Base-by-base conservation (phyloP, 2,329 filamentous ascomycete species). In the Aspergillus brasiliensis region DNA sequence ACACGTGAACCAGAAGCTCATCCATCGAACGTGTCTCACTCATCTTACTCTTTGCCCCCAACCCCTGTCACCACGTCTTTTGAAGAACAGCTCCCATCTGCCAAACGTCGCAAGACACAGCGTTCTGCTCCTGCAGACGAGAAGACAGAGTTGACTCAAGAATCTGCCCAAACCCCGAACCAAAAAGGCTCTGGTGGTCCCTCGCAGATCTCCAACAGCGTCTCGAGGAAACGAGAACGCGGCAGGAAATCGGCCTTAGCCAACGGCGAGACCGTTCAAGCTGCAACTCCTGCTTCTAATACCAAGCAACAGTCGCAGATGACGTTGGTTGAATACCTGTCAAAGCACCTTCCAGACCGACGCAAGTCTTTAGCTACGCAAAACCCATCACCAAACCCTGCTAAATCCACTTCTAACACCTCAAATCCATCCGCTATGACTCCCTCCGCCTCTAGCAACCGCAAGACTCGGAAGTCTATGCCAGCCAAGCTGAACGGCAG, bases 31-130 rank as follows among this genome's bases (percentile, higher is more conserved):
- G 44, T 59, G 17, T 62, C 67, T 42, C 65, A 65, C 37, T 60
- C 65, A 4, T 66, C 67, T 37, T 64, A 62, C 44, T 69, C 67
- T 57, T 58, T 69, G 1, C 64, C 67, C 15, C 54, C 65, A 13
- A 68, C 66, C 5, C 66, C 66, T 27, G 48, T 68, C 23, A 61
- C 58, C 19, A 61, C 67, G 11, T 62, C 65, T 8, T 69, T 69
- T 37, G 67, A 68, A 40, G 67, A 69, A 15, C 28, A 63, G n/a
- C 23, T 62, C 13, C 49, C 62, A 11, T 65, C 66, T 17, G 54
- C 60, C n/a, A 68, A 68, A 49, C 65, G 65, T 15, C 64, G 63
- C 38, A 65, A 59, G 28, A 68, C 65, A 19, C 64, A 61, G 28
- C 61, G 61, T 8, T 59, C 58, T n/a, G 31, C 61, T 8, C 48